Evolutionary conservation across 2,329 filamentous ascomycete genomes (phyloP).

Genomic region (Macroventuria anomochaeta): DNA sequence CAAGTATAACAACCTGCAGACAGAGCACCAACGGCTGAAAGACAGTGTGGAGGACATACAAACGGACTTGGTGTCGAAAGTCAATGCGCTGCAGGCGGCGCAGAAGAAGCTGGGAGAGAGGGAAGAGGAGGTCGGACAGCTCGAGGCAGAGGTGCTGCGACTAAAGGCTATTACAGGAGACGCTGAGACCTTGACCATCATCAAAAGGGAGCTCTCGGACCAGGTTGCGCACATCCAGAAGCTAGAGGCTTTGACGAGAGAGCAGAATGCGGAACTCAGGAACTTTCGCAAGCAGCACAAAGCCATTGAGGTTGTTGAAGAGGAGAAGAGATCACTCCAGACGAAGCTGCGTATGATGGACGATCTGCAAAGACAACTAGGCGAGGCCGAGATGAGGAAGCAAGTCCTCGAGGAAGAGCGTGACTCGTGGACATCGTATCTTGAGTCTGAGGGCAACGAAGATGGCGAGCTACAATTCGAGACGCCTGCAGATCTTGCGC

Average conservation of each 20-base stretch:
- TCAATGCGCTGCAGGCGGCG: slow-evolving; percentile 62
- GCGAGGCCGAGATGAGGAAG: slow-evolving; percentile 80
- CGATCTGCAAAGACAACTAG: slow-evolving; percentile 75
- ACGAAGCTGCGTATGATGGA: slow-evolving; percentile 78
- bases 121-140: slow-evolving; percentile 71
- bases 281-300: slow-evolving; percentile 81
- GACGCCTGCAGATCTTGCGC: slow-evolving; percentile 84
- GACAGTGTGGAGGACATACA: slow-evolving; percentile 66
- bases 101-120: slow-evolving; percentile 73
- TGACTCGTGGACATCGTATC: slow-evolving; percentile 82
- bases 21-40: slow-evolving; percentile 65
- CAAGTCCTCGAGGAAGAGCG: slow-evolving; percentile 89
- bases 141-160: slow-evolving; percentile 84
- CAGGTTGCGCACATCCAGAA: slow-evolving; percentile 90
- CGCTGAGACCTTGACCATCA: slow-evolving; percentile 80
- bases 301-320: slow-evolving; percentile 91
- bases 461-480: slow-evolving; percentile 76
- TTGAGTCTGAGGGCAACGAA: slow-evolving; percentile 70
- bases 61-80: slow-evolving; percentile 63
- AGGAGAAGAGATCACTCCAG: slow-evolving; percentile 87
- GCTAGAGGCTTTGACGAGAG: slow-evolving; percentile 79
- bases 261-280: slow-evolving; percentile 79
- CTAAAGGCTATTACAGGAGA: slow-evolving; percentile 88
- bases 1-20: slow-evolving; percentile 65
- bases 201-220: slow-evolving; percentile 86